These are phyloP conservation scores for Spathaspora arborariae DNA, from an alignment of 805 yeast genomes.

Conservation along the genomic window DNA sequence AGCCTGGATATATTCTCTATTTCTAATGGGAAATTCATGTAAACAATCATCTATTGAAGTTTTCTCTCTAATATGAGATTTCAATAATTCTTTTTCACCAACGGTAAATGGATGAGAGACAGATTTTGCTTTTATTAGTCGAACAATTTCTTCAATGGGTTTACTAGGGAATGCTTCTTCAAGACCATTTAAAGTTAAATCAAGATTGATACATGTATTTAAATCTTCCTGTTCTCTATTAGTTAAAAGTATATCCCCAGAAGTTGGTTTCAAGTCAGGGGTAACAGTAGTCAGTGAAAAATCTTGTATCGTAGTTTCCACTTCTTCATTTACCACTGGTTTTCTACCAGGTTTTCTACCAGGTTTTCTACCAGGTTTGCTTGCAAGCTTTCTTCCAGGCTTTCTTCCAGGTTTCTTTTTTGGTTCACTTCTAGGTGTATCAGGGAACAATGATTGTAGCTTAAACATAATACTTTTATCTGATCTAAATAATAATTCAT, in stretches of 20 bases:
- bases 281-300: background rate
- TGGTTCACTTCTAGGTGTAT: background rate
- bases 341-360: constrained; percentile 1
- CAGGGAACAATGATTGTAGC: background rate
- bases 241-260: background rate
- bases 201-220: constrained; percentile 11
- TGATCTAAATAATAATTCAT: constrained; percentile 2
- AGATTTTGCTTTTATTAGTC: constrained; percentile 1
- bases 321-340: background rate
- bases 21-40: constrained; percentile 23
- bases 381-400: background rate
- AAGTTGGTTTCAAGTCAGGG: background rate
- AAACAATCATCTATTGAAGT: constrained; percentile 12
- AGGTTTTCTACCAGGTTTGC: background rate
- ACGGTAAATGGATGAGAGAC: constrained; percentile 16
- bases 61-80: constrained; percentile 13
- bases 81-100: constrained; percentile 21
- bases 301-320: background rate
- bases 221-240: background rate
- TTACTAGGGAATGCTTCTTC: constrained; percentile 12
- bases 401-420: background rate
- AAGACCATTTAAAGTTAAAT: constrained; percentile 15
- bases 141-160: constrained; percentile 4
- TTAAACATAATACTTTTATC: background rate
- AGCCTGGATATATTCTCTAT: constrained; percentile 15